Evolutionary conservation across 2,329 filamentous ascomycete genomes (phyloP).

Genomic region (Magnaporthales sp.): DNA sequence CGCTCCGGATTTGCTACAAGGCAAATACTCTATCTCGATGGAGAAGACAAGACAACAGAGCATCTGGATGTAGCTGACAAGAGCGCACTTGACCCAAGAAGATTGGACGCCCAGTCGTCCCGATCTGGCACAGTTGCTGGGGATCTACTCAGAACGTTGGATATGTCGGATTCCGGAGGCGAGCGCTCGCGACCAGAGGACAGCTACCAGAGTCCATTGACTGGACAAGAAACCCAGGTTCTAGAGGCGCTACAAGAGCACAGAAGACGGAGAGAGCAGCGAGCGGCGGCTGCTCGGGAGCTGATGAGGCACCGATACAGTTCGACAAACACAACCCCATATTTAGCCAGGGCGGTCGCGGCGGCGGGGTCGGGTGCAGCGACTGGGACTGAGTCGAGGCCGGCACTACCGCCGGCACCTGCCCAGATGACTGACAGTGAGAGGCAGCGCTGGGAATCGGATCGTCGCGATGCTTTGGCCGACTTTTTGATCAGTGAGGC

Average conservation of each 20-base stretch:
- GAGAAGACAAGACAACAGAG: conserved; percentile 42
- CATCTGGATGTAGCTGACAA: conserved; percentile 48
- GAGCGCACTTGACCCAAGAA: conserved; percentile 42
- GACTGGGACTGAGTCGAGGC: neutral
- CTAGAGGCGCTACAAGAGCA: conserved; percentile 47
- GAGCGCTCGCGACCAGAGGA: conserved; percentile 15
- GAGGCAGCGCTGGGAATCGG: neutral
- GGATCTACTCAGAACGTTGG: neutral
- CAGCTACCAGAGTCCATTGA: conserved; percentile 40
- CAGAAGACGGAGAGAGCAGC: conserved; percentile 39
- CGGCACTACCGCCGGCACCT: neutral
- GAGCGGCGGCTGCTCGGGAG: conserved; percentile 13
- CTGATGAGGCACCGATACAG: neutral
- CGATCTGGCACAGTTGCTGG: neutral
- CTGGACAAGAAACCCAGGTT: conserved; percentile 44
- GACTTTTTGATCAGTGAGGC: neutral
- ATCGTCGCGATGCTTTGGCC: neutral
- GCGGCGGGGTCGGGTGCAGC: too few relatives aligned
- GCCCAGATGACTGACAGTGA: neutral
- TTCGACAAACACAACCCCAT: neutral
- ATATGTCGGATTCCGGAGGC: neutral
- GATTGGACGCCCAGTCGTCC: conserved; percentile 32
- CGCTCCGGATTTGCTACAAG: conserved; percentile 57
- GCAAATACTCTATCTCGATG: conserved; percentile 59
- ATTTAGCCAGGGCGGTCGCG: neutral